Conservation (phyloP, 2,329 filamentous ascomycete species). For the Fusarium zealandicum region DNA sequence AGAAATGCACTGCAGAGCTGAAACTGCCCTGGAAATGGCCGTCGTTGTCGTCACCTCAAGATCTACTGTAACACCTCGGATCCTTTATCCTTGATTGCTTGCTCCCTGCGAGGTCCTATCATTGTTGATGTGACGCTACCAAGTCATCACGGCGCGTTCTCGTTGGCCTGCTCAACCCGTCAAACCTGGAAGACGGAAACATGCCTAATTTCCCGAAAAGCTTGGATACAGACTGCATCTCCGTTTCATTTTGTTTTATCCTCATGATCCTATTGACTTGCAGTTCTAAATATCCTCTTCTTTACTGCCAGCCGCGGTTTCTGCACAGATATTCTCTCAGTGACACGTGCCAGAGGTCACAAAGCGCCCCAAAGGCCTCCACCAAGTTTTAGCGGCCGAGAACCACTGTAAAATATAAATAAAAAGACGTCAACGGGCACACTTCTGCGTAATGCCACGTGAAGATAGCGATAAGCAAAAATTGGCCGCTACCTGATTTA, state of each 20-base stretch:
- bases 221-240: constrained; percentile 8
- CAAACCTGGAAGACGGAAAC: constrained; percentile 14
- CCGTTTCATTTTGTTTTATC: not conserved
- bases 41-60: constrained; percentile 26
- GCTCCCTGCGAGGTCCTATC: constrained; percentile 27
- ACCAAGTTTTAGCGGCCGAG: constrained; percentile 25
- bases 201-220: constrained; percentile 19
- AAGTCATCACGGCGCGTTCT: constrained; percentile 10
- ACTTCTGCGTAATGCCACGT: constrained; percentile 34
- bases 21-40: not conserved
- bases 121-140: constrained; percentile 35
- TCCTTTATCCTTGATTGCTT: constrained; percentile 21
- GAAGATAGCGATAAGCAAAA: constrained; percentile 44
- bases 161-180: constrained; percentile 12
- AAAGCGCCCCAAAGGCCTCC: constrained; percentile 3
- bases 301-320: not conserved
- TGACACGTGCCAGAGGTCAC: constrained; percentile 31
- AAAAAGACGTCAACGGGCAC: constrained; percentile 9
- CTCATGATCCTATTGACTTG: no score
- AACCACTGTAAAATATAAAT: constrained; percentile 3
- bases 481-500: constrained; percentile 36
- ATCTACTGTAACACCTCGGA: constrained; percentile 1
- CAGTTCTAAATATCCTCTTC: not conserved
- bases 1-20: not conserved
- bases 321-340: not conserved